A percentile compares a stretch with the other conserved stretches of the same genome.
Conservation (phyloP, 352 stramenopile species). For the Pythium sukuiense region DNA sequence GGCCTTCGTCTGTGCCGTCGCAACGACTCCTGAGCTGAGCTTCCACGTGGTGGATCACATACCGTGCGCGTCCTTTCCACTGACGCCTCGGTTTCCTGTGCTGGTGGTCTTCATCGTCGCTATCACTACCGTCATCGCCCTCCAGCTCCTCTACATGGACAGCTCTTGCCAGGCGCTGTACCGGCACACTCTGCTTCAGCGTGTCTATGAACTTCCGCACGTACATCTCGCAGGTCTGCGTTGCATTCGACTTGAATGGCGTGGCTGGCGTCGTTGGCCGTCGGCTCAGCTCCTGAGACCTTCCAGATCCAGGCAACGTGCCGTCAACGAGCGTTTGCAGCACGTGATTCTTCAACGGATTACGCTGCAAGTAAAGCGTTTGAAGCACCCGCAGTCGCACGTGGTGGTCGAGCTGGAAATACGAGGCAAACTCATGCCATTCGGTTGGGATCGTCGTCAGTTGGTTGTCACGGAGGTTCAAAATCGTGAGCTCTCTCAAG, state of each 20-base stretch:
- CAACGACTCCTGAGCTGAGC: slow-evolving; percentile 32
- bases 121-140: slow-evolving; percentile 19
- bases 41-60: slow-evolving; percentile 50
- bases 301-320: slow-evolving; percentile 8
- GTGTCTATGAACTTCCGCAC: slow-evolving; percentile 52
- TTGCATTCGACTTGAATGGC: slow-evolving; percentile 25
- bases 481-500: slow-evolving; percentile 33
- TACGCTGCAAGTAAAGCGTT: slow-evolving; percentile 45
- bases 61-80: slow-evolving; percentile 50
- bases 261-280: not conserved
- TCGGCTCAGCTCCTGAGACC: not conserved
- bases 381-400: slow-evolving; percentile 32
- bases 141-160: slow-evolving; percentile 17
- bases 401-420: slow-evolving; percentile 12
- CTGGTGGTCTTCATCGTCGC: slow-evolving; percentile 23
- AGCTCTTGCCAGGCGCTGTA: slow-evolving; percentile 9
- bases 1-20: not conserved
- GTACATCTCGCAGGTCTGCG: slow-evolving; percentile 41
- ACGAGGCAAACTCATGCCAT: slow-evolving; percentile 45
- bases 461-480: slow-evolving; percentile 55
- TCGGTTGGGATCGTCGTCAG: slow-evolving; percentile 42
- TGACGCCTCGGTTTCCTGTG: slow-evolving; percentile 7
- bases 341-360: slow-evolving; percentile 40
- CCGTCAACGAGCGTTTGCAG: slow-evolving; percentile 43
- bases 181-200: slow-evolving; percentile 19